Conservation (phyloP, 805 yeast genomes). For the Zygoascus bituminiphila region DNA sequence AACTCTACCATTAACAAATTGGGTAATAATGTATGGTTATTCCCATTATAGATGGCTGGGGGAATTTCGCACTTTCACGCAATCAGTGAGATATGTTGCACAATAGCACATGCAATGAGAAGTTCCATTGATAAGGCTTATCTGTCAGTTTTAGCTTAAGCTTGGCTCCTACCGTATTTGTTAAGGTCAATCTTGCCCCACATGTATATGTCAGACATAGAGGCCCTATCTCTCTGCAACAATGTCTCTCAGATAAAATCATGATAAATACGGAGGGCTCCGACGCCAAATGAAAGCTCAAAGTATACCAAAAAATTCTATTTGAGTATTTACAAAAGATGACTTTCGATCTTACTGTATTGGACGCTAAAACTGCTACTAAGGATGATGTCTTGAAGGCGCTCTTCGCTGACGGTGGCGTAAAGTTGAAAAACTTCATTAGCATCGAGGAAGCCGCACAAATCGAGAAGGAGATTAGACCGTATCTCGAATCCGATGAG, state of each 20-base stretch:
- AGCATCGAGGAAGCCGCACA: constrained; percentile 2
- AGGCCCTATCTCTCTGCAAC: too few species aligned
- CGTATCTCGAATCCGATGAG: constrained; percentile 5
- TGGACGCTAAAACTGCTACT: neutral
- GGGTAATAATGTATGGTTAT: neutral
- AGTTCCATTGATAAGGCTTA: too few species aligned
- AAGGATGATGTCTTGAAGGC: constrained; percentile 2
- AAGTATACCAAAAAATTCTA: too few species aligned
- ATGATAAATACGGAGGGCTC: too few species aligned
- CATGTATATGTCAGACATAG: too few species aligned
- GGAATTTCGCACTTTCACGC: too few species aligned
- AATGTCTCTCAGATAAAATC: too few species aligned
- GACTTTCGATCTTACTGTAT: neutral
- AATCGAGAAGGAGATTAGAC: constrained; percentile 7
- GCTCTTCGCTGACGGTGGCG: constrained; percentile 4
- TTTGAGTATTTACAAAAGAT: neutral
- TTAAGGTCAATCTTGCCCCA: neutral
- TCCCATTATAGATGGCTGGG: too few species aligned
- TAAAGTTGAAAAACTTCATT: constrained; percentile 4
- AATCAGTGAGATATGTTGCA: too few species aligned
- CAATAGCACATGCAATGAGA: too few species aligned
- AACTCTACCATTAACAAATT: neutral
- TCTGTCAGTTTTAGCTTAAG: too few species aligned
- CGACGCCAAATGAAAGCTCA: too few species aligned
- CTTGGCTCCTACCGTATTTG: neutral